Conservation (phyloP, 2,329 filamentous ascomycete species). For the Talaromyces sp. region DNA sequence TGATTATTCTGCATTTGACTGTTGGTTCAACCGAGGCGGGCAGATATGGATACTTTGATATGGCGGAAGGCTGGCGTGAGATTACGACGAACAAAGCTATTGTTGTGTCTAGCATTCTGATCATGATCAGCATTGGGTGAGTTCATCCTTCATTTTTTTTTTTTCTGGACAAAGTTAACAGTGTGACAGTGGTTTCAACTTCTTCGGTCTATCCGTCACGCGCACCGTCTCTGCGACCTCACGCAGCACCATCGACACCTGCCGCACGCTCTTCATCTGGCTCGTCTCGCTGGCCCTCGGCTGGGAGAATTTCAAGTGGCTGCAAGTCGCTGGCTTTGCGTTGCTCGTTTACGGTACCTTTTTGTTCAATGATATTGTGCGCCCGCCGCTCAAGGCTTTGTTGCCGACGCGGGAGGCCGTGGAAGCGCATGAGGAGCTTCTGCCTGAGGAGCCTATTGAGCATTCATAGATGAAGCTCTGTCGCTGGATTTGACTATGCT, state of each 20-base stretch:
- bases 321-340: conserved; percentile 84
- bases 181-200: conserved; percentile 79
- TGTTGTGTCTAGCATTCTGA: conserved; percentile 72
- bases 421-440: conserved; percentile 44
- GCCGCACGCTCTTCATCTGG: conserved; percentile 94
- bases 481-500: no score
- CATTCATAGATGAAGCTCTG: conserved; percentile 43
- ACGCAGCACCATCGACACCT: conserved; percentile 94
- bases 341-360: conserved; percentile 95
- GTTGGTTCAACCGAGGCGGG: conserved; percentile 72
- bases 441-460: conserved; percentile 81
- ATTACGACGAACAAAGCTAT: conserved; percentile 68
- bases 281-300: conserved; percentile 85
- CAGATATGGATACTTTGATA: conserved; percentile 80
- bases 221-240: conserved; percentile 85
- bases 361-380: conserved; percentile 90
- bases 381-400: conserved; percentile 68
- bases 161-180: not conserved
- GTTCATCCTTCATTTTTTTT: conserved; percentile 24
- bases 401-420: conserved; percentile 40
- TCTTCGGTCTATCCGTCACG: conserved; percentile 93
- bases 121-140: conserved; percentile 97
- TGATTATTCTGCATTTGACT: conserved; percentile 71
- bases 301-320: conserved; percentile 97
- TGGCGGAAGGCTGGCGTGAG: conserved; percentile 76